A percentile compares a stretch with the other conserved stretches of the same genome.
Conservation (phyloP, 352 stramenopile species). For the Phytophthora ramorum region DNA sequence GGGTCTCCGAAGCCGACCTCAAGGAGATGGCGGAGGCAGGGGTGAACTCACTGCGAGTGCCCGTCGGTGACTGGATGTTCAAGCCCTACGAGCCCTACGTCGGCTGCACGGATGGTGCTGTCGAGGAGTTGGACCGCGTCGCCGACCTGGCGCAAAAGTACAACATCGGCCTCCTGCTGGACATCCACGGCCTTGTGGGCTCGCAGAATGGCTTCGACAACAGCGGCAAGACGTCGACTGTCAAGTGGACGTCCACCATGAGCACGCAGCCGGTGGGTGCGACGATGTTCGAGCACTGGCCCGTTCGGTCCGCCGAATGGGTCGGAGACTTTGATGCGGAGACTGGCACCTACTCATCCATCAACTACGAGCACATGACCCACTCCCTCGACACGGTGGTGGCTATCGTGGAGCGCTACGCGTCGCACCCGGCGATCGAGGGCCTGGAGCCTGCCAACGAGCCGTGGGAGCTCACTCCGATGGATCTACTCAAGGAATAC, state of each 20-base stretch:
- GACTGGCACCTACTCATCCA: slow-evolving; percentile 81
- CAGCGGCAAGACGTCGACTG: slow-evolving; percentile 77
- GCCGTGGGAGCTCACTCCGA: slow-evolving; percentile 93
- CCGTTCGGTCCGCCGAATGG: slow-evolving; percentile 88
- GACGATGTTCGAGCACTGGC: slow-evolving; percentile 25
- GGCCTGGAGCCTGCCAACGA: slow-evolving; percentile 95
- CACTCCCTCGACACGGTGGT: slow-evolving; percentile 89
- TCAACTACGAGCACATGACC: slow-evolving; percentile 92
- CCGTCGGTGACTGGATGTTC: slow-evolving; percentile 95
- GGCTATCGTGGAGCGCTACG: slow-evolving; percentile 90
- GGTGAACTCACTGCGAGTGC: slow-evolving; percentile 17
- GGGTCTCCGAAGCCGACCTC: slow-evolving; percentile 94
- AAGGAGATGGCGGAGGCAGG: slow-evolving; percentile 57
- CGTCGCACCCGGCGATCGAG: slow-evolving; percentile 83
- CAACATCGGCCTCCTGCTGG: slow-evolving; percentile 88
- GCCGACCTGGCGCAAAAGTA: slow-evolving; percentile 87
- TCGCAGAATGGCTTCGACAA: slow-evolving; percentile 97
- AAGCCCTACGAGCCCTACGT: slow-evolving; percentile 92
- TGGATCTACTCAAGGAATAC: slow-evolving; percentile 93
- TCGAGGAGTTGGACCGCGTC: slow-evolving; percentile 91
- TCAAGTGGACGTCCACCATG: slow-evolving; percentile 25
- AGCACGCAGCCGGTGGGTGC: slow-evolving; percentile 17
- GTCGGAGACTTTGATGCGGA: slow-evolving; percentile 88
- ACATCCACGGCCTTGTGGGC: slow-evolving; percentile 92
- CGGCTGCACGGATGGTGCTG: slow-evolving; percentile 90